Evolutionary conservation across 2,329 filamentous ascomycete species (phyloP).

Genomic region (Sclerotinia nivalis): DNA sequence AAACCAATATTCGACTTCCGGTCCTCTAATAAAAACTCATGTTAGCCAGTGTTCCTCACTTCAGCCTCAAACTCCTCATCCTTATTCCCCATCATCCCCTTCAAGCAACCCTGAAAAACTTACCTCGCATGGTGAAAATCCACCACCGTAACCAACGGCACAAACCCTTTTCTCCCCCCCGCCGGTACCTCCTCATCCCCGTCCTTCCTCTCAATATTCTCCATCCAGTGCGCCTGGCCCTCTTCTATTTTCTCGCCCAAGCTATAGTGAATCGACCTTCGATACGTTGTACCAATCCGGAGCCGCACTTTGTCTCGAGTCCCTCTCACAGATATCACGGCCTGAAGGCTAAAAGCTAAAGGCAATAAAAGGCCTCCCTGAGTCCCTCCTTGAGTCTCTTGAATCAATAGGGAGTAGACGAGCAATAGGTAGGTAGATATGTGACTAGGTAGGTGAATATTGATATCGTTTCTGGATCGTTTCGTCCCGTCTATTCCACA

Average conservation of each 20-base stretch:
- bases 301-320: conserved; percentile 20
- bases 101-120: conserved; percentile 14
- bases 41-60: conserved; percentile 13
- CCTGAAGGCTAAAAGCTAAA: conserved; percentile 3
- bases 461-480: background rate
- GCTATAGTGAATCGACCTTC: background rate
- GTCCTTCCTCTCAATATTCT: conserved; percentile 25
- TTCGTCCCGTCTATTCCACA: background rate
- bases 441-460: background rate
- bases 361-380: background rate
- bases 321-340: conserved; percentile 14
- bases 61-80: conserved; percentile 23
- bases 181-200: conserved; percentile 33
- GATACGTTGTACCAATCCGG: conserved; percentile 14
- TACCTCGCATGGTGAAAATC: conserved; percentile 78
- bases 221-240: conserved; percentile 16
- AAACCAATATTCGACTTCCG: conserved; percentile 93
- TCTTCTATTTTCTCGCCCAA: conserved; percentile 1
- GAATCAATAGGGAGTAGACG: background rate
- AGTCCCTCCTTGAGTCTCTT: background rate
- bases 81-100: background rate
- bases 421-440: background rate
- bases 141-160: conserved; percentile 74
- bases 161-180: conserved; percentile 47
- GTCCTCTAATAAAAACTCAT: conserved; percentile 55